Evolutionary conservation across 371 early-diverging fungal species (phyloP).

Genomic region (Gilbertella persicaria): DNA sequence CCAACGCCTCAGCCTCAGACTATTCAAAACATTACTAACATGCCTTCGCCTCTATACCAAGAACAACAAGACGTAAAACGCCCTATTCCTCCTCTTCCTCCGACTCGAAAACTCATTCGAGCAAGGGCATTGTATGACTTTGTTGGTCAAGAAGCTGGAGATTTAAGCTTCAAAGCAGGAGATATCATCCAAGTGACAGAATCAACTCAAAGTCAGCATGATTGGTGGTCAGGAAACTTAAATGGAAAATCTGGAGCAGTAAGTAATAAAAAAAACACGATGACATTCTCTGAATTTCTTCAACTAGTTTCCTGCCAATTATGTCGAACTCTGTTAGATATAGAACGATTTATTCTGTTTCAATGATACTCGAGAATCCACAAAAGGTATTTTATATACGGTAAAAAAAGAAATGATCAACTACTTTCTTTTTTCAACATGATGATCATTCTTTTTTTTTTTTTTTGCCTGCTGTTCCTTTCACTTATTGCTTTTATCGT

Average conservation of each 20-base stretch:
- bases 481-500: neutral
- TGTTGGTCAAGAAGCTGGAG: conserved; percentile 66
- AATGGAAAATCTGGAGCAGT: conserved; percentile 64
- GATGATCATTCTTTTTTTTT: no score
- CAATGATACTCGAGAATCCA: no score
- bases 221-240: conserved; percentile 82
- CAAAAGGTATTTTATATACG: no score
- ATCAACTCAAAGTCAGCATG: conserved; percentile 65
- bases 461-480: neutral
- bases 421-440: neutral
- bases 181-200: conserved; percentile 72
- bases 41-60: neutral
- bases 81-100: conserved; percentile 36
- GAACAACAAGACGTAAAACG: conserved; percentile 1
- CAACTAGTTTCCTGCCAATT: conserved; percentile 79
- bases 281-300: neutral
- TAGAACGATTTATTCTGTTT: neutral
- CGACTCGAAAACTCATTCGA: conserved; percentile 36
- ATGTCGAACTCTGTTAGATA: conserved; percentile 46
- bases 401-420: neutral
- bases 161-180: conserved; percentile 71
- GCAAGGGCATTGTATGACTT: conserved; percentile 77
- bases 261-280: conserved; percentile 25
- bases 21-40: neutral
- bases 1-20: neutral